phyloP scores from a whole-genome alignment of 331 rosid genomes.

The Quercus phellos region DNA sequence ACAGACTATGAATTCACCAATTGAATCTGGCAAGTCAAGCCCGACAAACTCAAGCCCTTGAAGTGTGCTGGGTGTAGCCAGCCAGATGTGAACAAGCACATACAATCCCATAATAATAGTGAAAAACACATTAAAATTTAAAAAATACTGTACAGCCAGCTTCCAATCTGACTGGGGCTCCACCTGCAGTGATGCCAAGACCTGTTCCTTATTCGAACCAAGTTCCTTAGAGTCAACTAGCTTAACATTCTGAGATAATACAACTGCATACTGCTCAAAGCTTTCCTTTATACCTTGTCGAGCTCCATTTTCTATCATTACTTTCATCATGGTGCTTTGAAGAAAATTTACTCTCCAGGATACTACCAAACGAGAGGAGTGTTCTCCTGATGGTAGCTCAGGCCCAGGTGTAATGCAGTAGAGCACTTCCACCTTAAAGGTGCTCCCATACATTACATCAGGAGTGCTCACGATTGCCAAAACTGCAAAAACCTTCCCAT shows the following conservation, averaged over 20 bases:
- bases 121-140: constrained; percentile 55
- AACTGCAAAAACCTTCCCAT: constrained; percentile 66
- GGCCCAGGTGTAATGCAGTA: constrained; percentile 81
- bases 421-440: constrained; percentile 68
- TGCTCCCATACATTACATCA: constrained; percentile 84
- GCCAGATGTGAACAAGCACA: constrained; percentile 66
- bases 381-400: constrained; percentile 74
- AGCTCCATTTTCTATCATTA: constrained; percentile 91
- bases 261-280: constrained; percentile 59
- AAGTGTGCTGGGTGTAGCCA: constrained; percentile 50
- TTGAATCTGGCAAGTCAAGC: constrained; percentile 93
- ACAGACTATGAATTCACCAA: constrained; percentile 74
- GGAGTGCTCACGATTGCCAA: constrained; percentile 67
- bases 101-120: constrained; percentile 54
- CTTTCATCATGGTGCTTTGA: constrained; percentile 98
- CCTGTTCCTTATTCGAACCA: constrained; percentile 77
- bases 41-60: constrained; percentile 87
- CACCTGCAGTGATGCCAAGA: constrained; percentile 73
- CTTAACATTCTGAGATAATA: constrained; percentile 60
- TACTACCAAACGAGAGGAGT: constrained; percentile 66
- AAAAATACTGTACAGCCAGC: constrained; percentile 72
- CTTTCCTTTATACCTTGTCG: constrained; percentile 88
- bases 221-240: constrained; percentile 77
- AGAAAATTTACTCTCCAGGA: constrained; percentile 86
- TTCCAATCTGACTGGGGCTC: constrained; percentile 67